Percentiles rank a stretch among this genome's conserved stretches.
phyloP scores from a whole-genome alignment of 345 rosid species.

The Erodium maritimum region DNA sequence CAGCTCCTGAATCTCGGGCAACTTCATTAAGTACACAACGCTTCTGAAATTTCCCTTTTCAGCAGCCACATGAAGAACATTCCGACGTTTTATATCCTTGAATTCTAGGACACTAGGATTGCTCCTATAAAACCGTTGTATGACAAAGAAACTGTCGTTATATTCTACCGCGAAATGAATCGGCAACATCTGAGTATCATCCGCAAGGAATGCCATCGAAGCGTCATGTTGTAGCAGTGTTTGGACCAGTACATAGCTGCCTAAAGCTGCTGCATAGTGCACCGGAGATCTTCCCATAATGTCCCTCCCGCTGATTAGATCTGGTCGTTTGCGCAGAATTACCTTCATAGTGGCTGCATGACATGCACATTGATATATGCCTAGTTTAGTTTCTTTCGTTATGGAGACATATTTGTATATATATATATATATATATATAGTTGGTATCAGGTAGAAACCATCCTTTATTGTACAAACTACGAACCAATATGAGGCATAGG shows the following conservation, averaged over 20 bases:
- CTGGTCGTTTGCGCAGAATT: not conserved
- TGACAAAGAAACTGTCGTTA: not conserved
- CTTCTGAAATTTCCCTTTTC: not conserved
- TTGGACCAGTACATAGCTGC: not conserved
- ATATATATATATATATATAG: no score
- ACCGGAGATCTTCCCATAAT: not conserved
- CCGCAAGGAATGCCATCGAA: not conserved
- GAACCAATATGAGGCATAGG: no score
- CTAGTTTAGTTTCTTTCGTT: no score
- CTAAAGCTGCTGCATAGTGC: slow-evolving; percentile 6
- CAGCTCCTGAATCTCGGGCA: slow-evolving; percentile 2
- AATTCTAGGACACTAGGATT: slow-evolving; percentile 3
- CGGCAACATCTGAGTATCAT: not conserved
- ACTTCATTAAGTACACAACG: not conserved
- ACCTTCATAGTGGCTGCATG: not conserved
- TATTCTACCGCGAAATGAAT: slow-evolving; percentile 5
- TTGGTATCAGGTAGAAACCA: no score
- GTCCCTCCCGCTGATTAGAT: not conserved
- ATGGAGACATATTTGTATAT: no score
- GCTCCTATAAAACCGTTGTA: not conserved
- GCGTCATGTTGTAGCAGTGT: not conserved
- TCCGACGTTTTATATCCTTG: not conserved
- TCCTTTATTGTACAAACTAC: no score
- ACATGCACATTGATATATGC: no score
- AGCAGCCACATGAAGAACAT: slow-evolving; percentile 8